Evolutionary conservation across 805 yeast species (phyloP).

Genomic region (Torulaspora delbrueckii): DNA sequence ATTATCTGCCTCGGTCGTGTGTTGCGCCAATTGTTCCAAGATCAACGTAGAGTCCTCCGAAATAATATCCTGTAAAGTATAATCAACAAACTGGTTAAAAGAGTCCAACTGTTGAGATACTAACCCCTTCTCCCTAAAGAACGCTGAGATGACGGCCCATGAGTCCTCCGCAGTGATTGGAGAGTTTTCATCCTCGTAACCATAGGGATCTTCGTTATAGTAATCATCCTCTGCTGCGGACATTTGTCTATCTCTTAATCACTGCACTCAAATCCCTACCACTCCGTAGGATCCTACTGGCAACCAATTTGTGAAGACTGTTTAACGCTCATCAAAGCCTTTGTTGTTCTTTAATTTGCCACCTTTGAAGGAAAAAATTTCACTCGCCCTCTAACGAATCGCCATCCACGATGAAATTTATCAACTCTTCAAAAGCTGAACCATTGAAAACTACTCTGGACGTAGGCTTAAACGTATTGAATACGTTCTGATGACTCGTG

Average conservation of each 20-base stretch:
- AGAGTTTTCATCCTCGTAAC: slow-evolving; percentile 60
- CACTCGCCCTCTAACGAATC: slow-evolving; percentile 4
- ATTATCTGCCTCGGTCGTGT: slow-evolving; percentile 83
- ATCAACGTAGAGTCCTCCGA: slow-evolving; percentile 93
- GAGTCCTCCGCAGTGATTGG: slow-evolving; percentile 96
- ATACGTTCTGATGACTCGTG: background rate
- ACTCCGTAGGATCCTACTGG: slow-evolving; percentile 9
- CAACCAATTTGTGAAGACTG: background rate
- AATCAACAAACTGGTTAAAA: slow-evolving; percentile 94
- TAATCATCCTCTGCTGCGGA: slow-evolving; percentile 28
- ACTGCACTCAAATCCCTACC: slow-evolving; percentile 8
- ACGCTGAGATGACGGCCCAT: slow-evolving; percentile 96
- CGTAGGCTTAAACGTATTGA: background rate
- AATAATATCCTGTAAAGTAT: slow-evolving; percentile 93
- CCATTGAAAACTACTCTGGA: background rate
- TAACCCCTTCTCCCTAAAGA: slow-evolving; percentile 92
- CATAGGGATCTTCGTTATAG: slow-evolving; percentile 57
- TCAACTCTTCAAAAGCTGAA: background rate
- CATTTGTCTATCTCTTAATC: slow-evolving; percentile 3
- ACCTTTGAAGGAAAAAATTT: slow-evolving; percentile 12
- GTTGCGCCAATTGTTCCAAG: slow-evolving; percentile 97
- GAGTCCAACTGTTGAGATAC: slow-evolving; percentile 98
- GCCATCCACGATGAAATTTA: slow-evolving; percentile 1
- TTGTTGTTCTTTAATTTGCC: slow-evolving; percentile 13
- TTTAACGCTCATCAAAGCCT: slow-evolving; percentile 1